Evolutionary conservation across 495 filamentous ascomycete species (phyloP), one percentile per base, ranked within the genome.

Genomic region (Durotheca rogersii): DNA sequence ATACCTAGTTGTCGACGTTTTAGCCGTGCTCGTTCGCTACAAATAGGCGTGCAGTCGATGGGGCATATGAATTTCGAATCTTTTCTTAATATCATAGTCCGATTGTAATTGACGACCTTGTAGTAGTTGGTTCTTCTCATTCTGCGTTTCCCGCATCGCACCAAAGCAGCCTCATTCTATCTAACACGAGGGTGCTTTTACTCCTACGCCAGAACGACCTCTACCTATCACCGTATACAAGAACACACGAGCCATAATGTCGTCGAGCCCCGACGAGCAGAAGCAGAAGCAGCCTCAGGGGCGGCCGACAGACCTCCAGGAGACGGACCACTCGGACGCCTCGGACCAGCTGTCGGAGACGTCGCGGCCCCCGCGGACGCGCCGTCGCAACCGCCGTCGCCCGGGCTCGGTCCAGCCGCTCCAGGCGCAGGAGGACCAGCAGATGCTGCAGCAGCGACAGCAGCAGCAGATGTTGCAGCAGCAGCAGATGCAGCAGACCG

Each of bases 271-370:
- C 18, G 47, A 47, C 18, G 51, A 54, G 39, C 49, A 55, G 19
- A 4, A 36, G 33, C 12, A 36, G 33, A 4, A 36, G 33, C 33
- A 36, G 53, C 56, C 47, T 10, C 12, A 42, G 51, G 38, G 47
- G 51, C 47, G 42, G 27, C 47, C 41, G 29, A 49, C 42, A 2
- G 47, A 19, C 1, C 38, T 41, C 5, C 57, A 56, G 21, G 51
- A 60, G 38, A 47, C 47, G n/a, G 57, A 60, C 15, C 27, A 41
- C 47, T 55, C 57, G 30, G 51, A 53, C 19, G 7, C 38, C 61
- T 39, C 51, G 62, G 77, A 61, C 71, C 78, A 33, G 54, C 69
- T 35, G 74, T 77, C 41, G 73, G 74, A 72, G 68, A 74, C 27
- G 42, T 66, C 20, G 47, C 61, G 21, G 55, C 55, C 51, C 29